Percentiles rank a stretch among this genome's conserved stretches.
phyloP scores from a whole-genome alignment of 2,329 filamentous ascomycete species.

The Pseudogymnoascus sp. region DNA sequence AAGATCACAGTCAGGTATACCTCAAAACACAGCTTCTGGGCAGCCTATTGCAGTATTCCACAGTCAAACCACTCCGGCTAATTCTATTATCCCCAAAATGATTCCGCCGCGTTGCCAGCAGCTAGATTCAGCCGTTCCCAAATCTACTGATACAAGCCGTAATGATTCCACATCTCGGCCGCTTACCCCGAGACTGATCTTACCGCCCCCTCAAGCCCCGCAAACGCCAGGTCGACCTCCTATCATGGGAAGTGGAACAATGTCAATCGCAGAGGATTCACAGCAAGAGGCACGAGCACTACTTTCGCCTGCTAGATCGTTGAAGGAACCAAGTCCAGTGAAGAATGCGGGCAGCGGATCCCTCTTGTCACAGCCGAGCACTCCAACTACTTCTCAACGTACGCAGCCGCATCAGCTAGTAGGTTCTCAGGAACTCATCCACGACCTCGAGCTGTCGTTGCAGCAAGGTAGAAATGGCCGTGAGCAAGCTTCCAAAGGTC shows the following conservation, averaged over 20 bases:
- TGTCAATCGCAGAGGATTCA: not conserved
- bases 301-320: not conserved
- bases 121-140: not conserved
- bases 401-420: not conserved
- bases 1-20: not conserved
- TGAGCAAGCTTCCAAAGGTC: not conserved
- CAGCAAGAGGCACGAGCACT: not conserved
- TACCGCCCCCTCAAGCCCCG: not conserved
- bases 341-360: not conserved
- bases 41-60: not conserved
- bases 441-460: not conserved
- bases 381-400: not conserved
- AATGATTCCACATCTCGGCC: not conserved
- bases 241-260: conserved; percentile 1
- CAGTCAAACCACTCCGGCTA: not conserved
- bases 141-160: not conserved
- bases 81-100: not conserved
- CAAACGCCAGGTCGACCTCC: not conserved
- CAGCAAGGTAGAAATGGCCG: not conserved
- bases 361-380: not conserved
- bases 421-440: not conserved
- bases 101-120: not conserved
- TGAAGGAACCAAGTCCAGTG: not conserved
- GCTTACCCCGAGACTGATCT: not conserved
- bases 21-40: not conserved